Evolutionary conservation across 495 filamentous ascomycete genomes (phyloP).

Genomic region (Durotheca rogersii): DNA sequence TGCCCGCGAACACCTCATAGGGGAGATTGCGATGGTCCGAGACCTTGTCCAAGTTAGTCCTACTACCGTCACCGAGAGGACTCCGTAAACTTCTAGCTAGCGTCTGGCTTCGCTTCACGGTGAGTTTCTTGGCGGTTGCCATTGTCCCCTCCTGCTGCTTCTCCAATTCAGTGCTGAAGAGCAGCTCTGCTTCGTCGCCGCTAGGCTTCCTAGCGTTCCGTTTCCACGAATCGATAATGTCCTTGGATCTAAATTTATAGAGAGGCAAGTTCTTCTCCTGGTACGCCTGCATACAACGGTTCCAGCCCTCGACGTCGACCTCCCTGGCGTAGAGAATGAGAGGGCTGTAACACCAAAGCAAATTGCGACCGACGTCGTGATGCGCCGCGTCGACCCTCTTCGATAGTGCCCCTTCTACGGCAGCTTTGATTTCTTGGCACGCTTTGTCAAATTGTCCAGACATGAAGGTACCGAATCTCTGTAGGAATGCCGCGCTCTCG

Average conservation of each 20-base stretch:
- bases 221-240: slow-evolving; percentile 81
- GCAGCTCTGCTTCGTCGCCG: slow-evolving; percentile 80
- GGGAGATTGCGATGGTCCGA: slow-evolving; percentile 67
- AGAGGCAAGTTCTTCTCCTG: slow-evolving; percentile 70
- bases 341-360: slow-evolving; percentile 81
- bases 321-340: slow-evolving; percentile 83
- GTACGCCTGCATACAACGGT: slow-evolving; percentile 74
- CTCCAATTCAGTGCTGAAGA: slow-evolving; percentile 88
- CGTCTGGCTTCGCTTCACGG: slow-evolving; percentile 82
- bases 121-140: slow-evolving; percentile 82
- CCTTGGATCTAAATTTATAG: slow-evolving; percentile 79
- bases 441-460: slow-evolving; percentile 74
- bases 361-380: slow-evolving; percentile 52
- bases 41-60: slow-evolving; percentile 60
- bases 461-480: slow-evolving; percentile 77
- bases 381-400: slow-evolving; percentile 56
- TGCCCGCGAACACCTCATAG: slow-evolving; percentile 80
- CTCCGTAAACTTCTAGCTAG: slow-evolving; percentile 75
- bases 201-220: slow-evolving; percentile 72
- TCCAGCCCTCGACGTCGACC: slow-evolving; percentile 77
- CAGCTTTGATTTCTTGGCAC: slow-evolving; percentile 62
- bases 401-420: slow-evolving; percentile 52
- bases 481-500: slow-evolving; percentile 70
- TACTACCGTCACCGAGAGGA: slow-evolving; percentile 61
- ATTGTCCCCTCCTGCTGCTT: slow-evolving; percentile 70